Conservation (phyloP, 805 yeast genomes). For the Lachancea nothofagi region DNA sequence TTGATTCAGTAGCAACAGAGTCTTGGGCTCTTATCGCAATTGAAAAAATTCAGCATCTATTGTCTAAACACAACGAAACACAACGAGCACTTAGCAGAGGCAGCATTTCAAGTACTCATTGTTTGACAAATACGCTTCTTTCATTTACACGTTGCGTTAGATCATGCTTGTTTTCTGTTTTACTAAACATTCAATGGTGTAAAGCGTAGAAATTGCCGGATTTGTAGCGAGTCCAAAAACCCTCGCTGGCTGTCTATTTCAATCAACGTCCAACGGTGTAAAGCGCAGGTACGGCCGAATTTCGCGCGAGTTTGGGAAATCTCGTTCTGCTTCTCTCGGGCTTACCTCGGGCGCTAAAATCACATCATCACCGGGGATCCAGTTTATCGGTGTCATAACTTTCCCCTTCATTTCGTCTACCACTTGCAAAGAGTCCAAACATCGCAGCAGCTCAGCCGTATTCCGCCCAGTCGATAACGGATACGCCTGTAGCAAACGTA, state of each 20-base stretch:
- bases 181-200: too few species aligned
- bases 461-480: constrained; percentile 75
- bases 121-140: too few species aligned
- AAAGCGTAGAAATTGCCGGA: too few species aligned
- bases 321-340: constrained; percentile 51
- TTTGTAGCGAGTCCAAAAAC: too few species aligned
- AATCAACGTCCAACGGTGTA: constrained; percentile 36
- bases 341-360: constrained; percentile 63
- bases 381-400: constrained; percentile 64
- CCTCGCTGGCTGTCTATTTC: neutral
- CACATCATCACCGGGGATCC: constrained; percentile 71
- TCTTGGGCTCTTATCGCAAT: too few species aligned
- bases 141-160: too few species aligned
- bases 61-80: too few species aligned
- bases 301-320: constrained; percentile 56
- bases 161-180: too few species aligned
- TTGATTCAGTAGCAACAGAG: too few species aligned
- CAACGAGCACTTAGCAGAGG: too few species aligned
- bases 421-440: constrained; percentile 62
- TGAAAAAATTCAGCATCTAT: too few species aligned
- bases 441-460: constrained; percentile 68
- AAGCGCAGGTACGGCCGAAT: constrained; percentile 61
- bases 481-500: constrained; percentile 58
- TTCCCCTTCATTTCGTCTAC: constrained; percentile 47
- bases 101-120: too few species aligned